phyloP scores from a whole-genome alignment of 225 moss, liverwort and hornwort species.

The Antitrichia curtipendula region DNA sequence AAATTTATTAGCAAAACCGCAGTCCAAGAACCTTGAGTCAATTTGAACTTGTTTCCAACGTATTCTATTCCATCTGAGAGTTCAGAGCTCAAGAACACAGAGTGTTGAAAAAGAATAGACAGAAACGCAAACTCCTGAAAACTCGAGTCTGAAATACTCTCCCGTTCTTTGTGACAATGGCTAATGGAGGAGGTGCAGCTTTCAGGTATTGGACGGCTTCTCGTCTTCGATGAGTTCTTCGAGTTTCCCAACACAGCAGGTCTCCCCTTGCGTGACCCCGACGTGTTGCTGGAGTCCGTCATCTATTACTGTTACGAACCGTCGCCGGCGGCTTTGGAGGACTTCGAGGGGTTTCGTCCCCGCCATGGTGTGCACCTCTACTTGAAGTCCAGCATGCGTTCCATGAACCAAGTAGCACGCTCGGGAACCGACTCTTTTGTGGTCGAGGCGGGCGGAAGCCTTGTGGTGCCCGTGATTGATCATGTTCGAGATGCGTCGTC shows the following conservation, averaged over 20 bases:
- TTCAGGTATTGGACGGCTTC: slow-evolving; percentile 47
- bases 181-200: slow-evolving; percentile 29
- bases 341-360: slow-evolving; percentile 17
- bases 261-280: slow-evolving; percentile 14
- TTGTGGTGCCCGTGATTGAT: slow-evolving; percentile 25
- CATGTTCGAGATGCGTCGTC: slow-evolving; percentile 43
- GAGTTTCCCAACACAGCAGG: slow-evolving; percentile 19
- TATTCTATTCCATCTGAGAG: background rate
- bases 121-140: background rate
- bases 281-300: slow-evolving; percentile 33
- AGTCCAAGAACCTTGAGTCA: background rate
- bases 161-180: background rate
- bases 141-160: background rate
- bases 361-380: slow-evolving; percentile 48
- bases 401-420: background rate
- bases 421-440: background rate
- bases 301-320: slow-evolving; percentile 39
- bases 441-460: background rate
- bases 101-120: background rate
- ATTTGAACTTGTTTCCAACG: background rate
- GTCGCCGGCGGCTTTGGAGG: slow-evolving; percentile 2
- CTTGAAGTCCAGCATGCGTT: slow-evolving; percentile 26
- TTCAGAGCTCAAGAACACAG: background rate
- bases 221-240: slow-evolving; percentile 44
- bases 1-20: background rate